Conservation (phyloP, 169 alveolate species). For the Plasmodium reichenowi region DNA sequence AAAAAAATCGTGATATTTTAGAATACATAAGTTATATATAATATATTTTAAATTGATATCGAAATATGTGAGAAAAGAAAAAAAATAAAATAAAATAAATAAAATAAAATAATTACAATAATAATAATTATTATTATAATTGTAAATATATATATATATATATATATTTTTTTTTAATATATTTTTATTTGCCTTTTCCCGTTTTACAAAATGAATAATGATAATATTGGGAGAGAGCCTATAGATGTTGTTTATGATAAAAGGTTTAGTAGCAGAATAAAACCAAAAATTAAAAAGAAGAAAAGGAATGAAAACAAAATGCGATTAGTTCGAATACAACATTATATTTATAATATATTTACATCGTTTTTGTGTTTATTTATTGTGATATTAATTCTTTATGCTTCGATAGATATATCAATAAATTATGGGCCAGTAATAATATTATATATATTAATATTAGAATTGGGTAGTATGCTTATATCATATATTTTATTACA, state of each 20-base stretch:
- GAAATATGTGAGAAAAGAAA: too few relatives aligned
- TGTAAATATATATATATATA: too few relatives aligned
- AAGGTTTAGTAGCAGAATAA: background rate
- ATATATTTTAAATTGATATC: too few relatives aligned
- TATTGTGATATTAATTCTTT: slow-evolving; percentile 44
- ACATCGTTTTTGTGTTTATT: slow-evolving; percentile 31
- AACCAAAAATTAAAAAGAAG: background rate
- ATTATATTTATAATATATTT: slow-evolving; percentile 49
- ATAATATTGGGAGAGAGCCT: background rate
- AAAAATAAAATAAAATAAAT: too few relatives aligned
- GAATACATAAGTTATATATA: too few relatives aligned
- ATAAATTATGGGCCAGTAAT: slow-evolving; percentile 35
- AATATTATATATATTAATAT: slow-evolving; percentile 32
- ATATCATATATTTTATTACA: slow-evolving; percentile 56
- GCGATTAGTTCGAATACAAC: slow-evolving; percentile 29
- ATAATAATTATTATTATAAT: too few relatives aligned
- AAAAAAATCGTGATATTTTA: too few relatives aligned
- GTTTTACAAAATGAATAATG: background rate
- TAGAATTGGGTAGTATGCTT: slow-evolving; percentile 64
- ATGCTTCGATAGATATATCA: slow-evolving; percentile 70
- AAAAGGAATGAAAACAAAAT: slow-evolving; percentile 14
- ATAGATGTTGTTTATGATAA: slow-evolving; percentile 16
- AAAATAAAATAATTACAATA: too few relatives aligned
- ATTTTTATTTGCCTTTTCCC: too few relatives aligned
- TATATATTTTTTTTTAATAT: too few relatives aligned